Base-by-base conservation (phyloP, 305 asterid genomes). In the Caryopteris hybrid region DNA sequence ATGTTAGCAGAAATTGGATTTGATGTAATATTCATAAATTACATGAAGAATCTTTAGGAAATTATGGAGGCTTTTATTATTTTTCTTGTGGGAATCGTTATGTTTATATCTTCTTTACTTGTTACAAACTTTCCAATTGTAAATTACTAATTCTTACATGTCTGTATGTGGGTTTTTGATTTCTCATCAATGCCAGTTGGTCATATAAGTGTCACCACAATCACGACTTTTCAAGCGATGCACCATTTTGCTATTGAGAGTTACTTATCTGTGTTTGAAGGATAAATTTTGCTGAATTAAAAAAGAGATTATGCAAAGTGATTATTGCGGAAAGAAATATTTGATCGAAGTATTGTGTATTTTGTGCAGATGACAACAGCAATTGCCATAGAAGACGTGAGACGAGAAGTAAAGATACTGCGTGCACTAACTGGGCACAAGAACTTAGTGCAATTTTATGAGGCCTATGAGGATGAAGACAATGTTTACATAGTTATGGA, bases 401-500 rank as follows among this genome's bases (percentile, higher is more conserved):
- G 92, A 76, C 76, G 97, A 71, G 98, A 92, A 88, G 97, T 92
- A 34, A 90, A 85, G 82, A 88, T 92, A 72, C 78, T 89, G 53
- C 89, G 85, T 70, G 95, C 95, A 0, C 73, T 92, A 38, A 76
- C 91, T 0, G 98, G 98, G 47, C 97, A 92, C 62, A 91, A 80
- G 74, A 92, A 87, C 75, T 90, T 92, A 38, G 97, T 92, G 66
- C 87, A 82, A 48, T 88, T 92, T 80, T 70, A 86, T 53, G 94
- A 92, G 76, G 89, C 98, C 46, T 92, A 83, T 68, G 98, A 92
- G 74, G 97, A 92, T 61, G 95, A 84, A 73, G 86, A 88, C 11
- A 88, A 79, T 63, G 95, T 92, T 31, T 92, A 86, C 70, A 85
- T 85, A 53, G 97, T 82, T 36, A 92, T 92, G 97, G 98, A 92